Base-by-base conservation (phyloP, 192 early-diverging fungal genomes). In the Coemansia asiatica region DNA sequence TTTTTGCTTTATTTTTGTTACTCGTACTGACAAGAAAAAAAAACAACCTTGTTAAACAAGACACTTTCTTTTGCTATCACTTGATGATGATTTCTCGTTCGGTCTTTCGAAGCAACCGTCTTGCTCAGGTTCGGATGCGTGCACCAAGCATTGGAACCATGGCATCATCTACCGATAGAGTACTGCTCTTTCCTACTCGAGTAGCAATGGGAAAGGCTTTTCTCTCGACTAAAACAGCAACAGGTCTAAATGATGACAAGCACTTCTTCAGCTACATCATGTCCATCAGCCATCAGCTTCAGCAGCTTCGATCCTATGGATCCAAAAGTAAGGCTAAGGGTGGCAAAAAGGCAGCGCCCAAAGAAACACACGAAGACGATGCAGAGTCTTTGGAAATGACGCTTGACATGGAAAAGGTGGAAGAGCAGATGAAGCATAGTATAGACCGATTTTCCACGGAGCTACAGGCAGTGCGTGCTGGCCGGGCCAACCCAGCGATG, bases 401-500 rank as follows among this genome's bases (percentile, higher is more conserved):
- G 18, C 88, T 90, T 51, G 85, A 93, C 66, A 69, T 85, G 23
- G 65, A 84, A n/a, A 79, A 81, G 66, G 68, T 86, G 56, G 76
- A 75, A 23, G 76, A 85, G 60, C 83, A 85, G 56, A 85, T 89
- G 82, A 72, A 79, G n/a, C 64, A 79, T 28, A 80, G 79, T 10
- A 58, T 90, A 6, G 84, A 86, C 44, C 62, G 83, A 12, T 78
- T 94, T n/a, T 83, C 87, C 64, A 80, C 75, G 31, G 90, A 91
- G 67, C 84, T 91, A 48, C 79, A 75, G 60, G 69, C 82, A 2
- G 74, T 92, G 70, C 72, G 88, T 22, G 77, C 85, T 15, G 92
- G 92, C 13, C 79, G 89, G 25, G 92, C 90, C 9, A 91, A 85
- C 68, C 92, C 92, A 46, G 88, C 86, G 0, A 76, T 94, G n/a